These are phyloP conservation scores for Neostapfia colusana DNA, from an alignment of 176 grass and related monocot genomes.

Conservation along the genomic window DNA sequence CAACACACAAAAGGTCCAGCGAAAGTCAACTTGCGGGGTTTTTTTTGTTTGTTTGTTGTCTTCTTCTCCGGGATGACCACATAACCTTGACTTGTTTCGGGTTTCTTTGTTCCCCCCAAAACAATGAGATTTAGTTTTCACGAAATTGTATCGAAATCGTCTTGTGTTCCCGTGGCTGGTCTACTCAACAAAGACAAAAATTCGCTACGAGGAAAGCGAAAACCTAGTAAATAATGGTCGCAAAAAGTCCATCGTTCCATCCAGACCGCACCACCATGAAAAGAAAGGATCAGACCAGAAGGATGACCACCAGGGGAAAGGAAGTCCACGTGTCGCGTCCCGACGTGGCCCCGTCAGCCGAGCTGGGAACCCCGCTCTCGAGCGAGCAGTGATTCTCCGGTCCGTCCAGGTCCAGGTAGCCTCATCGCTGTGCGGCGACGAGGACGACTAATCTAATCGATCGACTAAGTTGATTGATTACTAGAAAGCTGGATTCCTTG, in stretches of 20 bases:
- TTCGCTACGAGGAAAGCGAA: not conserved
- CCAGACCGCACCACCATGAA: not conserved
- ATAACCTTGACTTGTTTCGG: no score
- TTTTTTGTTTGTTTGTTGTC: no score
- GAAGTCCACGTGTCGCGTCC: slow-evolving; percentile 5
- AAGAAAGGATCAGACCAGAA: slow-evolving; percentile 18
- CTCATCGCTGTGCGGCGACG: no score
- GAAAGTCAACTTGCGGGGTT: not conserved
- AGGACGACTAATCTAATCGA: not conserved
- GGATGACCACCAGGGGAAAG: no score
- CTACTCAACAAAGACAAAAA: not conserved
- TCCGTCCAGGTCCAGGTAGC: no score
- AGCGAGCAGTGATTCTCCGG: not conserved
- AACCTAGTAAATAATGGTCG: not conserved
- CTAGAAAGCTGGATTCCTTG: slow-evolving; percentile 34
- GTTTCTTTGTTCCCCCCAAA: not conserved
- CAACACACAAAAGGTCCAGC: not conserved
- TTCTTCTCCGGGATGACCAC: no score
- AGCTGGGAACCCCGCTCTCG: no score
- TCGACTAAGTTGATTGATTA: not conserved
- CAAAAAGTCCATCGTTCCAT: not conserved
- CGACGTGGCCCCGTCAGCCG: slow-evolving; percentile 22
- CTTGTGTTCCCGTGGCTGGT: not conserved
- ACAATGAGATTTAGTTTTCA: not conserved
- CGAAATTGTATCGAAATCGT: no score